phyloP scores from a whole-genome alignment of 768 basidiomycete species.

The Lanmaoa pseudosensibilis region DNA sequence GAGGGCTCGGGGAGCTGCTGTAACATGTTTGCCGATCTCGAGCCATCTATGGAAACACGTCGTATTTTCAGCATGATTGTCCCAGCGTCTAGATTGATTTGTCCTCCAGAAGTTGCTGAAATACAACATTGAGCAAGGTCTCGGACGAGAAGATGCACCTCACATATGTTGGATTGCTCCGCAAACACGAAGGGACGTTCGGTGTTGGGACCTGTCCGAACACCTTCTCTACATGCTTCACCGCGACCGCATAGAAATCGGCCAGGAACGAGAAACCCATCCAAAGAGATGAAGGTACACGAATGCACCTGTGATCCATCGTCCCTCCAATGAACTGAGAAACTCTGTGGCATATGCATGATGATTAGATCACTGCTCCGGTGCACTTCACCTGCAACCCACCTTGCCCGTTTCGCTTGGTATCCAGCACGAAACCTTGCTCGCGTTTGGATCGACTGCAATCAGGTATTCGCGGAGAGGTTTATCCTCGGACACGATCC shows the following conservation, averaged over 20 bases:
- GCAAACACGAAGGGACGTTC: constrained; percentile 66
- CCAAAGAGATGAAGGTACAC: constrained; percentile 62
- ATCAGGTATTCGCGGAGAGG: constrained; percentile 57
- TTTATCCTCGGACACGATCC: constrained; percentile 56
- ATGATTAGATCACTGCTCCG: constrained; percentile 3
- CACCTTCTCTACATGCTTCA: constrained; percentile 49
- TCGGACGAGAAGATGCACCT: constrained; percentile 4
- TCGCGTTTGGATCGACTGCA: constrained; percentile 42
- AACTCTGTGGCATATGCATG: constrained; percentile 40
- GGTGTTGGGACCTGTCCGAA: constrained; percentile 48
- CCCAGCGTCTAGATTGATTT: constrained; percentile 43
- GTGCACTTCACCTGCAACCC: neutral
- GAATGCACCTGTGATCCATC: constrained; percentile 52
- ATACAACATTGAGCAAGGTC: neutral
- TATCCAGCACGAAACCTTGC: constrained; percentile 67
- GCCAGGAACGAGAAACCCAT: constrained; percentile 63
- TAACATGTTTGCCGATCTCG: constrained; percentile 44
- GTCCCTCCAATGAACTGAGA: constrained; percentile 67
- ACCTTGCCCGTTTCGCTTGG: constrained; percentile 62
- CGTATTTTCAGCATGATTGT: constrained; percentile 54
- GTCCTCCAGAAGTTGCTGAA: constrained; percentile 12
- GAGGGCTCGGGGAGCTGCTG: constrained; percentile 38
- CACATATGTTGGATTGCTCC: constrained; percentile 41
- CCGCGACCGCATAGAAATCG: constrained; percentile 60
- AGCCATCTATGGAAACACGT: constrained; percentile 29